These are phyloP conservation scores for Asterionellopsis glacialis DNA, from an alignment of 108 stramenopile genomes.

Conservation along the genomic window DNA sequence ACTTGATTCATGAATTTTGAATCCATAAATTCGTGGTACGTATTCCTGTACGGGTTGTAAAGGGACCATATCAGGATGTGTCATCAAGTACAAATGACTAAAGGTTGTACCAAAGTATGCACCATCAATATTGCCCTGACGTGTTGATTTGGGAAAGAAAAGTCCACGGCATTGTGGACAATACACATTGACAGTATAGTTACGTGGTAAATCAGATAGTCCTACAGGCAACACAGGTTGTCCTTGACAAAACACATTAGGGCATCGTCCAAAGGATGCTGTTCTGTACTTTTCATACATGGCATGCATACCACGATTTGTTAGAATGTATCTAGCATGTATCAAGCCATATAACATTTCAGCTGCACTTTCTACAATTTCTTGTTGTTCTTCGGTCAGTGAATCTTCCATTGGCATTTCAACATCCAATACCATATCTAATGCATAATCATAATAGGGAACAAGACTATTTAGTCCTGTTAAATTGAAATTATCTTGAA, in stretches of 20 bases:
- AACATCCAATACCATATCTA: constrained; percentile 99
- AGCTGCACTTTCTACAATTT: constrained; percentile 96
- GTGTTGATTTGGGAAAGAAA: constrained; percentile 85
- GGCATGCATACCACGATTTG: constrained; percentile 94
- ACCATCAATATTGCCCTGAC: constrained; percentile 91
- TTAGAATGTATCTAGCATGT: constrained; percentile 97
- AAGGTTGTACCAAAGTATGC: constrained; percentile 99
- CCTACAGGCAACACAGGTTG: constrained; percentile 97
- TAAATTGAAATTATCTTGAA: constrained; percentile 99
- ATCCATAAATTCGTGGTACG: constrained; percentile 94
- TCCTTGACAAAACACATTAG: constrained; percentile 96
- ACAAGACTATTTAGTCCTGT: constrained; percentile 91
- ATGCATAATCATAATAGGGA: constrained; percentile 98
- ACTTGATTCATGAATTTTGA: constrained; percentile 83
- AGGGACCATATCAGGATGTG: constrained; percentile 90
- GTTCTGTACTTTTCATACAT: constrained; percentile 96
- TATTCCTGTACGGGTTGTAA: constrained; percentile 74
- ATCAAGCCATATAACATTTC: constrained; percentile 99
- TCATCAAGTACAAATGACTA: constrained; percentile 96
- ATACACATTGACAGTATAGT: constrained; percentile 92
- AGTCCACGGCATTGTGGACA: constrained; percentile 93
- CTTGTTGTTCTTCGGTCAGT: constrained; percentile 94
- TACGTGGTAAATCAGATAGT: constrained; percentile 84
- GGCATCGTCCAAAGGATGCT: constrained; percentile 96
- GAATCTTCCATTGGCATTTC: constrained; percentile 92